Evolutionary conservation across 306 rosid species (phyloP), one percentile per base, ranked within the genome.

Genomic region (Rubus idaeus): DNA sequence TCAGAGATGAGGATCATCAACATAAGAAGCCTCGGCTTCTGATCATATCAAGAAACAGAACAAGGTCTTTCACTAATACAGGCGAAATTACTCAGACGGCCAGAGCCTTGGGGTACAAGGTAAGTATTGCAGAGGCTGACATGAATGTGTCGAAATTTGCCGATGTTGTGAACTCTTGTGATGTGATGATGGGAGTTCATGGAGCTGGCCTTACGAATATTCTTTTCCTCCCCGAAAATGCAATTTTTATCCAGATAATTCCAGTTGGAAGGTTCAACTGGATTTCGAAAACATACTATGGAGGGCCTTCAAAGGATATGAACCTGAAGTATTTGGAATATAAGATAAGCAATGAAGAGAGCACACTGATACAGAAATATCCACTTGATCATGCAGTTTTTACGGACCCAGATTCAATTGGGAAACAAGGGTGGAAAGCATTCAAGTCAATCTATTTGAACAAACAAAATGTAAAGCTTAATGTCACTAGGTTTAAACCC

Each of bases 201-300:
- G 98, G 98, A 14, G 98, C 98, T 70, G 98, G 98, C 39, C 89
- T 94, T 56, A 79, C 94, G 0, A 94, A 94, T 91, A 83, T 87
- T 3, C 83, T 94, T 73, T 94, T 94, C 75, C 94, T 94, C 46
- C 97, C 98, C 0, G 82, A 84, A 75, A 90, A 89, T 75, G 97
- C 98, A 45, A 67, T 91, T 57, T 80, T 94, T 6, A 89, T 94
- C 68, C 97, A 94, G 75, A 73, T 94, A 14, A 83, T 91, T 75
- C 98, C 98, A 3, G 69, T 77, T 75, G 97, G 98, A 52, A 86
- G 87, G 6, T 77, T 83, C 11, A 88, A 94, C 3, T 94, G 93
- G 97, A 81, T 91, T 30, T 90, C 90, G n/a, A 82, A 20, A 50
- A 76, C 20, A 40, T 74, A 81, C 60, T 94, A 81, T 50, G 97